Evolutionary conservation across 192 early-diverging fungal genomes (phyloP).

Genomic region (Backusella sp.): DNA sequence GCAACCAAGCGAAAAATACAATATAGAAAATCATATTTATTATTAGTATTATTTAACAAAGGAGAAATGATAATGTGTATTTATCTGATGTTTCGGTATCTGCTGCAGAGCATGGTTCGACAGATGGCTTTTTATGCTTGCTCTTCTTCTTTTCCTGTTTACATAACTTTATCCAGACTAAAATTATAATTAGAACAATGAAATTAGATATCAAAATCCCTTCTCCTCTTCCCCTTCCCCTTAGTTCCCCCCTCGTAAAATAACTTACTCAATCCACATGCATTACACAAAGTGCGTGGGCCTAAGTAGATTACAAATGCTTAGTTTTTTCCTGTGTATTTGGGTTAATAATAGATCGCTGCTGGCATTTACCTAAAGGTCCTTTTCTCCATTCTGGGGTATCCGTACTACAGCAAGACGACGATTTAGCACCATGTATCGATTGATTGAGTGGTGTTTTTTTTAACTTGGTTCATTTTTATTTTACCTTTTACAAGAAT

Average conservation of each 20-base stretch:
- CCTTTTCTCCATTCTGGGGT: constrained; percentile 26
- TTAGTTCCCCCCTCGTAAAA: background rate
- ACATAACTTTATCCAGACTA: constrained; percentile 20
- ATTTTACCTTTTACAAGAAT: constrained; percentile 20
- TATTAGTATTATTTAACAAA: constrained; percentile 6
- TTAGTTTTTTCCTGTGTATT: too few species aligned
- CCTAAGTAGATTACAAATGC: background rate
- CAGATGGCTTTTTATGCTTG: background rate
- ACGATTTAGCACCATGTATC: background rate
- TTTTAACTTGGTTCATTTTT: background rate
- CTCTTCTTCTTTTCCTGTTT: background rate
- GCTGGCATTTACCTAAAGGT: constrained; percentile 4
- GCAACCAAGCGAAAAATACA: background rate
- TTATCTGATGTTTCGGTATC: background rate
- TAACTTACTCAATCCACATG: constrained; percentile 22
- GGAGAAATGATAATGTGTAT: background rate
- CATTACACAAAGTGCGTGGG: constrained; percentile 23
- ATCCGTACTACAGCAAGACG: constrained; percentile 9
- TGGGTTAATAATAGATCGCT: background rate
- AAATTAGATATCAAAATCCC: background rate
- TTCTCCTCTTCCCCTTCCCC: background rate
- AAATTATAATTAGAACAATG: background rate
- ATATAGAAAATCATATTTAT: background rate
- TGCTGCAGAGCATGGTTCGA: background rate
- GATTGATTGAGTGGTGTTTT: background rate